A percentile compares a stretch with the other conserved stretches of the same genome.
Conservation (phyloP, 2,329 filamentous ascomycete species). For the Magnaporthales sp. region DNA sequence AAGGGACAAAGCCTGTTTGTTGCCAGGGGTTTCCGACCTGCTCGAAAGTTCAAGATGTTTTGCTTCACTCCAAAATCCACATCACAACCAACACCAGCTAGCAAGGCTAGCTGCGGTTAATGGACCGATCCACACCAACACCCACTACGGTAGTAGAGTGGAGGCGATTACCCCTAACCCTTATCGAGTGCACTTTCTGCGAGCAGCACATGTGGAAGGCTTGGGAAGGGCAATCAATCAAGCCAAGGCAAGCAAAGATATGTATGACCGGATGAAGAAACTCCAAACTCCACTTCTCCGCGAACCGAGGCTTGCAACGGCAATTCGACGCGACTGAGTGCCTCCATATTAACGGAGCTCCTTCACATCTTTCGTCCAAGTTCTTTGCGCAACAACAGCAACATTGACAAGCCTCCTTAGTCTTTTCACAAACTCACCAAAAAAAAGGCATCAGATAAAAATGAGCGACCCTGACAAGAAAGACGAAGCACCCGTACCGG, state of each 20-base stretch:
- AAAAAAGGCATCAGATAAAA: neutral
- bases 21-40: neutral
- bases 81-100: neutral
- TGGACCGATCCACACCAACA: neutral
- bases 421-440: neutral
- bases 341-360: neutral
- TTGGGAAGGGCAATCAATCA: too few species aligned
- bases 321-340: neutral
- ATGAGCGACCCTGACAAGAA: slow-evolving; percentile 16
- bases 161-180: neutral
- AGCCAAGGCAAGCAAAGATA: too few species aligned
- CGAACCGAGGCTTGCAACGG: slow-evolving; percentile 1
- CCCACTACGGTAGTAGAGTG: too few species aligned
- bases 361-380: neutral
- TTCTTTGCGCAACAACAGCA: neutral
- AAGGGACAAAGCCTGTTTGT: neutral
- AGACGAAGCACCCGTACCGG: slow-evolving; percentile 9
- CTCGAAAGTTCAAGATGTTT: neutral
- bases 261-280: neutral
- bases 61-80: neutral
- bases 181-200: neutral
- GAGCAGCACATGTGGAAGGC: neutral
- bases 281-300: neutral
- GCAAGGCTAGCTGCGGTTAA: neutral
- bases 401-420: neutral